Base-by-base conservation (phyloP, 495 filamentous ascomycete genomes). In the Penicillium malachiteum region DNA sequence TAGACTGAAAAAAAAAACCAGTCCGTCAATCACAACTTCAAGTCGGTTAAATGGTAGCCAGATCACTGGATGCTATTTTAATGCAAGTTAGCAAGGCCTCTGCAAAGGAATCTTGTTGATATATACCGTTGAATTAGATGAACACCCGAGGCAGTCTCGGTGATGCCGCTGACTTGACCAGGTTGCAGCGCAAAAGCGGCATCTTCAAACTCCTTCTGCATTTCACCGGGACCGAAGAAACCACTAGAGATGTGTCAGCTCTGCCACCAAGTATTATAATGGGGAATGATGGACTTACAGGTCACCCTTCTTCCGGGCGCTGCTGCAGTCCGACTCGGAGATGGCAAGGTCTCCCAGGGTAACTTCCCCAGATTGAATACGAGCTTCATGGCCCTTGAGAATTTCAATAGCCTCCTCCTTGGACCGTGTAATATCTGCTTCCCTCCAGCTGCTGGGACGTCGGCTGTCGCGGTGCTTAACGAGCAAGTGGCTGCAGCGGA, bases 171-270 rank as follows among this genome's bases (percentile, higher is more conserved):
- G 52, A 98, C 83, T 69, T 97, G 85, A 17, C 91, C 91, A 0
- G 86, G 86, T 67, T 91, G 83, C 33, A 98, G 74, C 12, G 85
- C 85, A 75, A 97, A 97, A 4, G 93, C 87, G 0, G 92, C 91
- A 32, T 96, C 91, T 71, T 97, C 94, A 60, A 98, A 98, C 73
- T 97, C 94, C 78, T 93, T 96, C 66, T 98, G 94, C 94, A 98
- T 98, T 63, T 98, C 94, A 5, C 90, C 88, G 52, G 75, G 84
- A 18, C 90, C 91, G 65, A 98, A 98, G 71, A 91, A 96, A 1
- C 94, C 94, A 45, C 87, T 90, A 46, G 5, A 54, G 45, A 56
- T 37, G 21, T 16, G 52, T 75, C 57, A 78, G 69, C 38, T 17
- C 13, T 16, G 3, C 14, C 8, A 21, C 46, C 13, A 43, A 10